Conservation (phyloP, 139 green algal genomes). For the Chlorella sp. region DNA sequence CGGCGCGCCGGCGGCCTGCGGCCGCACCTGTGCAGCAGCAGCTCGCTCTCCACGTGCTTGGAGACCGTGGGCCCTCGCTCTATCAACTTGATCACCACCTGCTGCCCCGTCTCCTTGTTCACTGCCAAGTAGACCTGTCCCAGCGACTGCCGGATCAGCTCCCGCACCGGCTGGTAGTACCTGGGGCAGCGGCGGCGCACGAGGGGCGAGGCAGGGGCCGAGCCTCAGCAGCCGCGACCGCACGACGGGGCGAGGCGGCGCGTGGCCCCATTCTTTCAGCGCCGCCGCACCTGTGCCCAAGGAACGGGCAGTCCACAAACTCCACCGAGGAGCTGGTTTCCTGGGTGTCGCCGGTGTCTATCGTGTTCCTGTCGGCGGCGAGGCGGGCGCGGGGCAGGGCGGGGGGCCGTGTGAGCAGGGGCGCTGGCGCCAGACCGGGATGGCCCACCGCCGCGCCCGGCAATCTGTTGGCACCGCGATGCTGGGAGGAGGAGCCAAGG, state of each 20-base stretch:
- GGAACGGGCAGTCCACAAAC: slow-evolving; percentile 29
- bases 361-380: slow-evolving; percentile 20
- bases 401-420: neutral
- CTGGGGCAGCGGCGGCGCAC: slow-evolving; percentile 5
- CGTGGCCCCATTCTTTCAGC: neutral
- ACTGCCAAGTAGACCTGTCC: slow-evolving; percentile 35
- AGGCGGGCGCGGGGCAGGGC: neutral
- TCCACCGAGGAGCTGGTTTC: slow-evolving; percentile 1
- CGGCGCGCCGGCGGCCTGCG: too few relatives aligned
- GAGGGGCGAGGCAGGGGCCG: neutral
- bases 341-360: slow-evolving; percentile 15
- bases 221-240: neutral
- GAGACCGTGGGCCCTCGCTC: slow-evolving; percentile 34
- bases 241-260: neutral
- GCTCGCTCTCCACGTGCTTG: slow-evolving; percentile 32
- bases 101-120: slow-evolving; percentile 18
- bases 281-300: slow-evolving; percentile 8
- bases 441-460: too few relatives aligned
- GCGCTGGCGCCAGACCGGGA: too few relatives aligned
- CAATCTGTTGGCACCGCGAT: too few relatives aligned
- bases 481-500: too few relatives aligned
- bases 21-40: slow-evolving; percentile 34
- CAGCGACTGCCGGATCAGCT: slow-evolving; percentile 24
- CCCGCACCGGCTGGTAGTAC: slow-evolving; percentile 29
- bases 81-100: slow-evolving; percentile 49